A percentile compares a stretch with the other conserved stretches of the same genome.
Conservation (phyloP, 805 yeast species). For the Candida vaughaniae region DNA sequence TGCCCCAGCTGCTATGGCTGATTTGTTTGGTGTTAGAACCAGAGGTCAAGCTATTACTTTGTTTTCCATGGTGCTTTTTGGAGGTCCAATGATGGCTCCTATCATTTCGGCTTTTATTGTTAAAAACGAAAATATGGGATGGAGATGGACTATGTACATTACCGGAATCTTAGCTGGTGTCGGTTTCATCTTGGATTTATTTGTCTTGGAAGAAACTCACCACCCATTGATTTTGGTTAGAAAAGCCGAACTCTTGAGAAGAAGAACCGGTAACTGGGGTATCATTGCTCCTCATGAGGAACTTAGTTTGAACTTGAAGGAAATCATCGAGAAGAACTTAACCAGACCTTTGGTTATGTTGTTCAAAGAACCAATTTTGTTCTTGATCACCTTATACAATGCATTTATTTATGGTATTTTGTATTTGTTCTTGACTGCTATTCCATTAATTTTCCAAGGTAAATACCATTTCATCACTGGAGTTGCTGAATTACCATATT, state of each 20-base stretch:
- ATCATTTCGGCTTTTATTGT: constrained; percentile 49
- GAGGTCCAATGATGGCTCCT: constrained; percentile 83
- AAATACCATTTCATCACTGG: constrained; percentile 64
- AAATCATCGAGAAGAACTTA: constrained; percentile 34
- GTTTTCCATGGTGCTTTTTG: constrained; percentile 71
- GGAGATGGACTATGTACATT: constrained; percentile 62
- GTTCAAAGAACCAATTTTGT: constrained; percentile 41
- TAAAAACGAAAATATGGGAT: constrained; percentile 38
- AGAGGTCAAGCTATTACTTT: constrained; percentile 77
- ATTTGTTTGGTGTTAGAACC: constrained; percentile 60
- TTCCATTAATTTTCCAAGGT: constrained; percentile 45
- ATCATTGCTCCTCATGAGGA: constrained; percentile 41
- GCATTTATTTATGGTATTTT: constrained; percentile 50
- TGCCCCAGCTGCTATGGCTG: constrained; percentile 84
- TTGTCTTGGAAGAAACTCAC: constrained; percentile 38
- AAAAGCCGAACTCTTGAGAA: constrained; percentile 36
- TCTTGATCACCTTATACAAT: constrained; percentile 44
- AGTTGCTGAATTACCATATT: constrained; percentile 74
- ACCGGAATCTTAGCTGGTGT: constrained; percentile 39
- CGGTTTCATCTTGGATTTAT: constrained; percentile 31
- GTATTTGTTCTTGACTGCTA: constrained; percentile 44
- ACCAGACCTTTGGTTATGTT: constrained; percentile 41
- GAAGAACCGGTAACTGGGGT: constrained; percentile 43
- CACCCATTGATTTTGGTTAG: constrained; percentile 34
- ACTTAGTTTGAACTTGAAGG: constrained; percentile 25